Conservation (phyloP, 495 filamentous ascomycete genomes). For the Aspergillus diversus region DNA sequence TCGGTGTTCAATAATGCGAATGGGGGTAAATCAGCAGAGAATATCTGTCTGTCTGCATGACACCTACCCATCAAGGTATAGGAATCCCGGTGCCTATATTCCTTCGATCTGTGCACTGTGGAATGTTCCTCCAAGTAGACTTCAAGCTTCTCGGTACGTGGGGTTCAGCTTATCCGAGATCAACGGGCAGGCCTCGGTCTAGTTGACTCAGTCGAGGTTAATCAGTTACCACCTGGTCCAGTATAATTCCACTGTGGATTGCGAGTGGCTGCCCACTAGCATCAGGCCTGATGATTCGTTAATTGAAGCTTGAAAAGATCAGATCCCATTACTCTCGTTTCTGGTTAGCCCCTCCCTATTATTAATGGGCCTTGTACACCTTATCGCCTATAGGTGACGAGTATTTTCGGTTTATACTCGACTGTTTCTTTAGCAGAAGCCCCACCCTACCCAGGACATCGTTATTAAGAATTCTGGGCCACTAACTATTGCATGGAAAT, state of each 20-base stretch:
- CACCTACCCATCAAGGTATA: slow-evolving; percentile 1
- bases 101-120: not conserved
- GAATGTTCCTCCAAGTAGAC: not conserved
- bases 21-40: not conserved
- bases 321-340: not conserved
- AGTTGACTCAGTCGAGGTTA: slow-evolving; percentile 5
- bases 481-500: slow-evolving; percentile 11
- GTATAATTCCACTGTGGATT: not conserved
- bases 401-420: not conserved
- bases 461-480: slow-evolving; percentile 17
- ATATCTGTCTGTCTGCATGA: not conserved
- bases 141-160: not conserved
- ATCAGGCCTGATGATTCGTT: not conserved
- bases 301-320: not conserved
- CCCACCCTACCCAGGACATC: slow-evolving; percentile 16
- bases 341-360: not conserved
- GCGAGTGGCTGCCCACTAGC: not conserved
- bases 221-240: not conserved
- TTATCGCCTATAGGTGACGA: not conserved
- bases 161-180: slow-evolving; percentile 6
- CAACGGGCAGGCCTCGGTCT: slow-evolving; percentile 5
- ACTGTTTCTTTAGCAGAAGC: not conserved
- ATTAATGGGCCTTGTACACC: not conserved
- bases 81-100: not conserved
- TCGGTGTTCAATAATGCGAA: slow-evolving; percentile 10